Evolutionary conservation across 345 rosid genomes (phyloP).

Genomic region (Hibiscus syriacus): DNA sequence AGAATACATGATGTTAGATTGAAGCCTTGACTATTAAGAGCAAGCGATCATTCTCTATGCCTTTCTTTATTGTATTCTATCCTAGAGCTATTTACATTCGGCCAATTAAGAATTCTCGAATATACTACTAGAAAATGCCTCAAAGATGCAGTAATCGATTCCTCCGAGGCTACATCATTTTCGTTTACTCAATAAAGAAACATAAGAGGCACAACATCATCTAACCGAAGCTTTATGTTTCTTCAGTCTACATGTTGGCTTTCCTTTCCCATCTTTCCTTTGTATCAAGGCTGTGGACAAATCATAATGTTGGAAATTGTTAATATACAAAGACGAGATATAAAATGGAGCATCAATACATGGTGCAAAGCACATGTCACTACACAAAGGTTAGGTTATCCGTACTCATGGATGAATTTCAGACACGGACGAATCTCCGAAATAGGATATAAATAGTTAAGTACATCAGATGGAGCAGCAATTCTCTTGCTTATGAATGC

Average conservation of each 20-base stretch:
- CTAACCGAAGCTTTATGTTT: background rate
- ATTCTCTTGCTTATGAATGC: background rate
- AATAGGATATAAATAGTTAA: background rate
- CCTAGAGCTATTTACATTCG: background rate
- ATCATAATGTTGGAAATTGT: background rate
- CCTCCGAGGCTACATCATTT: background rate
- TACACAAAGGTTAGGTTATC: background rate
- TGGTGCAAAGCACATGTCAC: background rate
- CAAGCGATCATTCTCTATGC: no score
- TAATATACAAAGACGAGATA: background rate
- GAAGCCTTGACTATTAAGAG: no score
- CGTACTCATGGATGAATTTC: background rate
- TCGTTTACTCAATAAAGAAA: background rate
- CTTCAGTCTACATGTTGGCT: slow-evolving; percentile 46
- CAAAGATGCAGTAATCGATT: background rate
- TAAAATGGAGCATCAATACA: background rate
- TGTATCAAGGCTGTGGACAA: slow-evolving; percentile 46
- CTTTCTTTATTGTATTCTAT: no score
- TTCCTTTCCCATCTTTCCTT: slow-evolving; percentile 79
- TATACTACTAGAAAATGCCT: background rate
- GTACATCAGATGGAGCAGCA: background rate
- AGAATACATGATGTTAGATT: no score
- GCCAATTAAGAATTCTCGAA: background rate
- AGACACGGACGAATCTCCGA: background rate
- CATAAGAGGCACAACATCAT: background rate